These are phyloP conservation scores for Citropsis articulata DNA, from an alignment of 345 rosid genomes.

Conservation along the genomic window DNA sequence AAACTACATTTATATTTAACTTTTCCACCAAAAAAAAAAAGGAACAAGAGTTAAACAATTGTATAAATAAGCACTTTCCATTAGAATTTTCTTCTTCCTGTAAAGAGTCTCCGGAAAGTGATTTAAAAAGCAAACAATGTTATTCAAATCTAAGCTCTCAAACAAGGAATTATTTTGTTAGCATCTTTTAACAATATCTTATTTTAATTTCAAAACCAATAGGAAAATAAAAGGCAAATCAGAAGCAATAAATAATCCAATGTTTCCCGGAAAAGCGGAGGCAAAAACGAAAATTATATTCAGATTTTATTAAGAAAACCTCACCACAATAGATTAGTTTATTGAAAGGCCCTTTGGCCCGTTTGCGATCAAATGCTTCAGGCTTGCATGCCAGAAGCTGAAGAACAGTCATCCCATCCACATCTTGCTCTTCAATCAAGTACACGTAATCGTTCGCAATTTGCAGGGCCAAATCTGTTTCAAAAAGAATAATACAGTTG, in stretches of 20 bases:
- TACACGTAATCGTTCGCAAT: neutral
- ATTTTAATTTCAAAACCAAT: no score
- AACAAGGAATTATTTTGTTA: no score
- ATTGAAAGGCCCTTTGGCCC: neutral
- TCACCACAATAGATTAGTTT: neutral
- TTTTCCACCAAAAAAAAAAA: neutral
- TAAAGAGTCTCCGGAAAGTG: no score
- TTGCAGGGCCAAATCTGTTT: constrained; percentile 8
- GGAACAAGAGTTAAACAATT: no score
- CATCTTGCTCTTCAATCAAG: neutral
- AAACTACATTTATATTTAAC: neutral
- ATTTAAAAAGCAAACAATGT: no score
- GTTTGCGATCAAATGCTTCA: neutral
- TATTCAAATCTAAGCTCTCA: no score
- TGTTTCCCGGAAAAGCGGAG: neutral
- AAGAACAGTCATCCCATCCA: constrained; percentile 18
- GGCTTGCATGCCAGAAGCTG: constrained; percentile 14
- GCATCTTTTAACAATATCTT: no score
- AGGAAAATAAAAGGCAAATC: no score
- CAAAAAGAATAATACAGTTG: neutral
- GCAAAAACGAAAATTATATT: neutral
- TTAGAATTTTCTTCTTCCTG: neutral
- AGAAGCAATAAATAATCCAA: no score
- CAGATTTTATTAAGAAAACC: neutral
- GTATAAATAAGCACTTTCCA: neutral